Evolutionary conservation across 1,139 yeast species (phyloP).

Genomic region (Diutina ranongensis): DNA sequence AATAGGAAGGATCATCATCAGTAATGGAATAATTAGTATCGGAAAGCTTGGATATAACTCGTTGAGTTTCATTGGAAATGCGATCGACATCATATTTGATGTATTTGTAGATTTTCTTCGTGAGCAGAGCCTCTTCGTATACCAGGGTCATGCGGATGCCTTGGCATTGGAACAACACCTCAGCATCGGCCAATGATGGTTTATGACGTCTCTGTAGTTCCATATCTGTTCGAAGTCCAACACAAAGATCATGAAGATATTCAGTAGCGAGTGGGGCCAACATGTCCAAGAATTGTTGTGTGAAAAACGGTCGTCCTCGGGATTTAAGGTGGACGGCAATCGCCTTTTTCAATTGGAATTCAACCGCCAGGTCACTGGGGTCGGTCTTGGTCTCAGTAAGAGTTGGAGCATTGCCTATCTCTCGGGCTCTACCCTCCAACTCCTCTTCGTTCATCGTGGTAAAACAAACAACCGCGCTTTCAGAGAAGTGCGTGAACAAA

Average conservation of each 20-base stretch:
- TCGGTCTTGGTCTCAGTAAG: neutral
- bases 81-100: constrained; percentile 5
- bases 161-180: constrained; percentile 34
- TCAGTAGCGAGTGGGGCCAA: constrained; percentile 35
- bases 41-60: constrained; percentile 9
- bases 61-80: constrained; percentile 7
- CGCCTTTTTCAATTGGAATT: constrained; percentile 1
- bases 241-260: constrained; percentile 37
- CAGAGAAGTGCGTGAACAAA: too few species aligned
- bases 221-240: constrained; percentile 39
- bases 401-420: neutral
- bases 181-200: constrained; percentile 50
- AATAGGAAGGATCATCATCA: constrained; percentile 22
- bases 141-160: constrained; percentile 32
- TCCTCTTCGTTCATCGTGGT: neutral
- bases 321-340: constrained; percentile 4
- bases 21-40: constrained; percentile 10
- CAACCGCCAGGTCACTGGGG: constrained; percentile 2
- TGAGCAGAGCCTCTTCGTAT: constrained; percentile 22
- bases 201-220: constrained; percentile 57
- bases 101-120: constrained; percentile 1
- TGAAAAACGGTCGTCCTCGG: constrained; percentile 14
- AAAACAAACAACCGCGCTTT: neutral
- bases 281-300: constrained; percentile 35
- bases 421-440: neutral